Evolutionary conservation across 768 basidiomycete species (phyloP).

Genomic region (Phanerochaete carnosa): DNA sequence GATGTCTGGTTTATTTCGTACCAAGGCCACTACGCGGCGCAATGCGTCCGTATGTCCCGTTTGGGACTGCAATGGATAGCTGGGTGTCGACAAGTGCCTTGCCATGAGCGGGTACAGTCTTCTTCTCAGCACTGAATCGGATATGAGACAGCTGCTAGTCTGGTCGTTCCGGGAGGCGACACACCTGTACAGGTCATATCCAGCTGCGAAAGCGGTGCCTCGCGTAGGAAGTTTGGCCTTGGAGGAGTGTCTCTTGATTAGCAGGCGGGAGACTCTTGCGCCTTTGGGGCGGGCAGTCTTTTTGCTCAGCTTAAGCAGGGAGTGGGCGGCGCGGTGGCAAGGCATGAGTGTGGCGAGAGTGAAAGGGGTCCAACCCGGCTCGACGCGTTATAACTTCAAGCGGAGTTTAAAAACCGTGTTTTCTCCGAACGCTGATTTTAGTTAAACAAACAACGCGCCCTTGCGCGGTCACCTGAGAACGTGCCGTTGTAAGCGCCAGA

Average conservation of each 20-base stretch:
- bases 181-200: conserved; percentile 95
- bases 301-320: conserved; percentile 55
- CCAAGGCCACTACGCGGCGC: conserved; percentile 95
- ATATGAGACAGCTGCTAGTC: not conserved
- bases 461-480: not conserved
- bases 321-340: conserved; percentile 17
- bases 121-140: conserved; percentile 70
- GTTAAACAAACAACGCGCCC: not conserved
- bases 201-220: conserved; percentile 84
- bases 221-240: conserved; percentile 84
- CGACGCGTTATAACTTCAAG: conserved; percentile 4
- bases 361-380: not conserved
- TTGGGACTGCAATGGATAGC: conserved; percentile 89
- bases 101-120: conserved; percentile 80
- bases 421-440: conserved; percentile 29
- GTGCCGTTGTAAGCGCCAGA: not conserved
- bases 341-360: not conserved
- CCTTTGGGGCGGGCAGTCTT: not conserved
- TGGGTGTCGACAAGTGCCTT: conserved; percentile 92
- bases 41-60: conserved; percentile 93
- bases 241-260: conserved; percentile 81
- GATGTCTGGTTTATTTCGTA: conserved; percentile 33
- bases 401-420: conserved; percentile 35
- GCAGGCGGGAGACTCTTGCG: conserved; percentile 41
- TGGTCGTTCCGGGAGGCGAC: conserved; percentile 8